These are phyloP conservation scores for Colletotrichum tofieldiae DNA, from an alignment of 2,329 filamentous ascomycete genomes.

Conservation along the genomic window DNA sequence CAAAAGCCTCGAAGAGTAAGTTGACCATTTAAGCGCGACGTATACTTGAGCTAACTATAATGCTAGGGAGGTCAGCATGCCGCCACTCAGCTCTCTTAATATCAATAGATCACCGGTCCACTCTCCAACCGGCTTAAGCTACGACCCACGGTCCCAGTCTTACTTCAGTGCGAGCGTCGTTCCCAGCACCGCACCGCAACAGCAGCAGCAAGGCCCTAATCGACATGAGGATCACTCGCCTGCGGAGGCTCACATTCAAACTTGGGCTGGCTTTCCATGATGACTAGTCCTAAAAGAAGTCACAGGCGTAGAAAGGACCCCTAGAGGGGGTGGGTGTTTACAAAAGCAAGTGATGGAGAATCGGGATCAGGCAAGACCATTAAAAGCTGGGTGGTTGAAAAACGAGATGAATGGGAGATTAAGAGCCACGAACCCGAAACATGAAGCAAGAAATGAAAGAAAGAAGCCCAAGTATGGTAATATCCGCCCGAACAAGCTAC, in stretches of 20 bases:
- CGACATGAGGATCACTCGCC: slow-evolving; percentile 50
- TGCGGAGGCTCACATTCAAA: slow-evolving; percentile 70
- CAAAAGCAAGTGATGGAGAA: too few species aligned
- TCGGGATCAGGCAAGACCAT: too few species aligned
- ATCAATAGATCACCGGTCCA: slow-evolving; percentile 52
- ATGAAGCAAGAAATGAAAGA: too few species aligned
- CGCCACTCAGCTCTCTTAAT: slow-evolving; percentile 63
- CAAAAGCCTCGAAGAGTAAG: slow-evolving; percentile 81
- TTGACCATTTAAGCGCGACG: slow-evolving; percentile 43
- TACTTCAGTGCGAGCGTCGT: slow-evolving; percentile 42
- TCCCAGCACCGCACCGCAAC: slow-evolving; percentile 32
- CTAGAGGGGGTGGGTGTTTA: too few species aligned
- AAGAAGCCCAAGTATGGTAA: too few species aligned
- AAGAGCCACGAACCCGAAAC: too few species aligned
- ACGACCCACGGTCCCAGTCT: slow-evolving; percentile 42
- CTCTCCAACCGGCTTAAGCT: slow-evolving; percentile 41
- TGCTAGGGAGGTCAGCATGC: slow-evolving; percentile 67
- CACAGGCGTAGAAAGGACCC: too few species aligned
- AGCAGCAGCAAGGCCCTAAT: slow-evolving; percentile 42
- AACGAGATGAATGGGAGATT: too few species aligned
- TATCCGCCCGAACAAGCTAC: too few species aligned
- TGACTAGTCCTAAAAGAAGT: too few species aligned
- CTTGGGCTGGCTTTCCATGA: slow-evolving; percentile 62
- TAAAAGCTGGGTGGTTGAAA: too few species aligned
- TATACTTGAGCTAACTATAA: slow-evolving; percentile 26